A percentile compares a stretch with the other conserved stretches of the same genome.
These are phyloP conservation scores for Tetrahymena borealis DNA, from an alignment of 73 alveolate genomes.

Conservation along the genomic window DNA sequence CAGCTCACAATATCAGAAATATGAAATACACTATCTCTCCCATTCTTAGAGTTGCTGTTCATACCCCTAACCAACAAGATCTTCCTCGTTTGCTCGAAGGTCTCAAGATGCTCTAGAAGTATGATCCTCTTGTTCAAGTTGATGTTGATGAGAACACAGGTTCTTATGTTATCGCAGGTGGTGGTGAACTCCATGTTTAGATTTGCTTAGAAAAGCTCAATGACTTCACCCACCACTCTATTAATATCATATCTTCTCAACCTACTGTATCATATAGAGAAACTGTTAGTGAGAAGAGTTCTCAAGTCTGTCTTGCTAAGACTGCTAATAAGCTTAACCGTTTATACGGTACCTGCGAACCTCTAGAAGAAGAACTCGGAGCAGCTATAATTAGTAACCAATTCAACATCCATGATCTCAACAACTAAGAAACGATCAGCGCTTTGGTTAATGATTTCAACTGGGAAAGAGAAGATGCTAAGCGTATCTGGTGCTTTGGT, in stretches of 20 bases:
- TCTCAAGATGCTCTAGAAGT: constrained; percentile 20
- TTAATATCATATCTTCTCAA: constrained; percentile 25
- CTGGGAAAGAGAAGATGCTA: constrained; percentile 58
- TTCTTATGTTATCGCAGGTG: constrained; percentile 22
- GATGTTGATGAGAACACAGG: constrained; percentile 32
- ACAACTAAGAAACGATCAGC: constrained; percentile 51
- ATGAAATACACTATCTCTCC: constrained; percentile 60
- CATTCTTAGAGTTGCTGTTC: constrained; percentile 45
- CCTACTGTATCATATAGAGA: constrained; percentile 64
- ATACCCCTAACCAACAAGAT: constrained; percentile 31
- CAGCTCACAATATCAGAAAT: constrained; percentile 31
- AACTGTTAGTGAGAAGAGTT: constrained; percentile 47
- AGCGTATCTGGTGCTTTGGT: constrained; percentile 82
- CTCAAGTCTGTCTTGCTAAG: background rate
- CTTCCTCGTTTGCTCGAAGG: constrained; percentile 44
- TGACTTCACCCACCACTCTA: constrained; percentile 30
- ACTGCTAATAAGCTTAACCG: background rate
- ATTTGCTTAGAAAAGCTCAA: constrained; percentile 48
- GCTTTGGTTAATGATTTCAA: background rate
- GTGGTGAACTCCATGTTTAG: constrained; percentile 65
- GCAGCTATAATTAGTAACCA: constrained; percentile 58
- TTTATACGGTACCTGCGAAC: background rate
- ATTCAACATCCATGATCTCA: constrained; percentile 32
- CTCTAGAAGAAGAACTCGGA: background rate
- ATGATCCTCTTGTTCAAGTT: constrained; percentile 46